Conservation (phyloP, 768 basidiomycete species). For the Crepidotus variabilis region DNA sequence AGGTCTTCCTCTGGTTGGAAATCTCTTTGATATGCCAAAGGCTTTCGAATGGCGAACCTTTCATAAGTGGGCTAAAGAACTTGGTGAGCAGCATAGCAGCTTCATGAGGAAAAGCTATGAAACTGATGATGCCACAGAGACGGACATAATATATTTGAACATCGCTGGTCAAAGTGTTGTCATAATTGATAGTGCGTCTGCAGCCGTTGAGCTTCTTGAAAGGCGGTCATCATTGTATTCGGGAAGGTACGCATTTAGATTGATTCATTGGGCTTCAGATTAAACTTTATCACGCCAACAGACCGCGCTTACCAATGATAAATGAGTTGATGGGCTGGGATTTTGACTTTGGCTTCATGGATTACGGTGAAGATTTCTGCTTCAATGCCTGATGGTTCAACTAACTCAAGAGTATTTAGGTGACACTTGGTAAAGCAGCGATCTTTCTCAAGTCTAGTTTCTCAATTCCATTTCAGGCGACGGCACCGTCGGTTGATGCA, state of each 20-base stretch:
- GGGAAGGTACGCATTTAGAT: constrained; percentile 5
- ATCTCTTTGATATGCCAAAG: constrained; percentile 16
- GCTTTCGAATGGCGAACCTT: constrained; percentile 20
- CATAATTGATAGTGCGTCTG: constrained; percentile 9
- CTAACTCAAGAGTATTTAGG: background rate
- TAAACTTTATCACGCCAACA: background rate
- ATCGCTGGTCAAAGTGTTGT: constrained; percentile 9
- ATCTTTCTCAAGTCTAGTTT: background rate
- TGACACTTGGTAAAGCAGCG: constrained; percentile 4
- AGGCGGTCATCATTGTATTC: constrained; percentile 15
- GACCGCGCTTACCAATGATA: constrained; percentile 6
- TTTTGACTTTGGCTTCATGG: constrained; percentile 5
- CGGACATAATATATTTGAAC: constrained; percentile 4
- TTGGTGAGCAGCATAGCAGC: constrained; percentile 5
- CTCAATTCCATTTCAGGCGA: constrained; percentile 4
- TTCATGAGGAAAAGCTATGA: background rate
- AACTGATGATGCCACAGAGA: background rate
- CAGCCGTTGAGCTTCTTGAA: constrained; percentile 16
- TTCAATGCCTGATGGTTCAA: background rate
- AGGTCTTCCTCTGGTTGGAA: constrained; percentile 19
- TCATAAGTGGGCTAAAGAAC: constrained; percentile 17
- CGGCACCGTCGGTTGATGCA: constrained; percentile 12
- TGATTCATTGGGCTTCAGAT: no score
- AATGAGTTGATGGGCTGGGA: constrained; percentile 12
- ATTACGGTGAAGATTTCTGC: background rate